A percentile compares a stretch with the other conserved stretches of the same genome.
These are phyloP conservation scores for Sergeia podlipaevii DNA, from an alignment of 208 protist species.

Conservation along the genomic window DNA sequence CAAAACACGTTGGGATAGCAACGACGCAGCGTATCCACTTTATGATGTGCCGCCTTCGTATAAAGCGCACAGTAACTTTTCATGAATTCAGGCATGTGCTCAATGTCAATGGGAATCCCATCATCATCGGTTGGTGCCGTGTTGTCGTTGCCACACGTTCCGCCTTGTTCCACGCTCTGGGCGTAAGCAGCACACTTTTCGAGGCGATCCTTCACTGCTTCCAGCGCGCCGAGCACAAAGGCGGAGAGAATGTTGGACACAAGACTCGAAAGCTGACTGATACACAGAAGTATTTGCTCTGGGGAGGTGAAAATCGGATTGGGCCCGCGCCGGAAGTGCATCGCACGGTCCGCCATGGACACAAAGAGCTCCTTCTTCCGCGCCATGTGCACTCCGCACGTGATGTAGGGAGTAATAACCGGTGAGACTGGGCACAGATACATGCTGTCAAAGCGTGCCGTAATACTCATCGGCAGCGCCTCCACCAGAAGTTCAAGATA, in stretches of 20 bases:
- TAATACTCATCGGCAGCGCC: constrained; percentile 26
- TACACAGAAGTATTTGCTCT: constrained; percentile 35
- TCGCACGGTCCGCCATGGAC: constrained; percentile 32
- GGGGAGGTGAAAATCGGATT: constrained; percentile 20
- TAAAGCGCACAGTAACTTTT: constrained; percentile 21
- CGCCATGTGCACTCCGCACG: constrained; percentile 21
- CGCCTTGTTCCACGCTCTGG: background rate
- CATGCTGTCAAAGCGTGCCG: constrained; percentile 25
- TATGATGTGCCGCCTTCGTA: constrained; percentile 10
- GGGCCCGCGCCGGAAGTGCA: constrained; percentile 13
- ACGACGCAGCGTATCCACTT: constrained; percentile 25
- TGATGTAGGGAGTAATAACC: constrained; percentile 21
- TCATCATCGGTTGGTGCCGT: background rate
- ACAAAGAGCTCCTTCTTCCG: constrained; percentile 52
- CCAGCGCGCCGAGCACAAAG: constrained; percentile 31
- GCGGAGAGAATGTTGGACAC: constrained; percentile 45
- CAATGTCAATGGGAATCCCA: constrained; percentile 11
- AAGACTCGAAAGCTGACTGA: constrained; percentile 44
- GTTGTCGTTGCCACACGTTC: background rate
- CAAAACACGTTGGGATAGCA: constrained; percentile 59
- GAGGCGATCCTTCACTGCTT: constrained; percentile 14
- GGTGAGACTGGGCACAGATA: constrained; percentile 32
- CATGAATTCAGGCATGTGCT: constrained; percentile 20
- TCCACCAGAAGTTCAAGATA: constrained; percentile 21
- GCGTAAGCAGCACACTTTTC: background rate